These are phyloP conservation scores for Ogataea wickerhamii DNA, from an alignment of 805 yeast genomes.

Conservation along the genomic window DNA sequence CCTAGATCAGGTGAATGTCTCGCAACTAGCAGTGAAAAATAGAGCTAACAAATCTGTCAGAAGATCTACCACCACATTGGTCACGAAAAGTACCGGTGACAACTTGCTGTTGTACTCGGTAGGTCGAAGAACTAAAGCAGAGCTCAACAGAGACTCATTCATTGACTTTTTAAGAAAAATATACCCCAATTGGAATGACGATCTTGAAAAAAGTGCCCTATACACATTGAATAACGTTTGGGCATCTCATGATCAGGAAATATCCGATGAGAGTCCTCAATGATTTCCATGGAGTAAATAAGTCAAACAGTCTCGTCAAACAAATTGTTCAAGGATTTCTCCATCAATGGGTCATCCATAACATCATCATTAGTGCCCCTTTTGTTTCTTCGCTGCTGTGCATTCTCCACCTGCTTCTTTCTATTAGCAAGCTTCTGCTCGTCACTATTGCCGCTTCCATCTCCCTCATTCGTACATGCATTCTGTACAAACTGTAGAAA, in stretches of 20 bases:
- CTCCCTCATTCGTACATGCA: conserved; percentile 42
- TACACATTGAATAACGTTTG: conserved; percentile 24
- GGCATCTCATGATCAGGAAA: conserved; percentile 8
- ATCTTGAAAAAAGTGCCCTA: conserved; percentile 24
- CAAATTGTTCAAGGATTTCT: conserved; percentile 58
- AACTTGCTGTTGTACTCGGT: conserved; percentile 23
- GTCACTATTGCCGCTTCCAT: conserved; percentile 32
- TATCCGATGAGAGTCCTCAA: background rate
- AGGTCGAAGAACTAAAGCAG: conserved; percentile 29
- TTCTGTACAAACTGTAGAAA: conserved; percentile 66
- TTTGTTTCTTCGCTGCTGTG: conserved; percentile 44
- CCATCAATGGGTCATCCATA: conserved; percentile 69
- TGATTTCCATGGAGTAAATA: background rate
- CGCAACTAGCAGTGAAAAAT: conserved; percentile 8
- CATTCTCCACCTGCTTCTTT: conserved; percentile 51
- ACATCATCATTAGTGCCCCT: conserved; percentile 40
- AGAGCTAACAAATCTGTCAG: conserved; percentile 5
- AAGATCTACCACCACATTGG: conserved; percentile 7
- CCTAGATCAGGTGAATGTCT: conserved; percentile 21
- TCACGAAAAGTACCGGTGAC: conserved; percentile 19
- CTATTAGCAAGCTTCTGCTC: conserved; percentile 39
- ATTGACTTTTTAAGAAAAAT: conserved; percentile 24
- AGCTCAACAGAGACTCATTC: conserved; percentile 25
- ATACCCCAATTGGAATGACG: conserved; percentile 29
- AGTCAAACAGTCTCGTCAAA: conserved; percentile 40